Conservation (phyloP, 257 asterid species). For the Solanum lycopersicoides region DNA sequence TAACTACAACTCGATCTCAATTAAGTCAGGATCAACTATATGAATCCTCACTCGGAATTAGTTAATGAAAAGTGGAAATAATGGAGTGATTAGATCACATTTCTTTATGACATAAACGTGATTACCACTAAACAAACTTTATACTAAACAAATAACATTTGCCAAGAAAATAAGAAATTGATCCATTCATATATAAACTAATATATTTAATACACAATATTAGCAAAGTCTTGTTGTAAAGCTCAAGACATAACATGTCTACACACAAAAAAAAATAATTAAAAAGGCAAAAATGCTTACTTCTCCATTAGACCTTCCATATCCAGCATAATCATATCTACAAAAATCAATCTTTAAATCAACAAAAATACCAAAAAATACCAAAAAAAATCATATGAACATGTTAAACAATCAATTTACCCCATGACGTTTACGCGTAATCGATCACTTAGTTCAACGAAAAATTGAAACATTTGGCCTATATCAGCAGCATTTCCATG, state of each 20-base stretch:
- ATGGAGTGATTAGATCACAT: not conserved
- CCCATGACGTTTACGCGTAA: not conserved
- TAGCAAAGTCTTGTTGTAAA: not conserved
- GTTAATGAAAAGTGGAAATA: not conserved
- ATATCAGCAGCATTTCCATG: not conserved
- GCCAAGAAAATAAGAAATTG: not conserved
- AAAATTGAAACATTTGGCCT: not conserved
- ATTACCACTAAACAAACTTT: not conserved
- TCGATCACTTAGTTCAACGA: not conserved
- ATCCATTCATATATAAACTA: not conserved
- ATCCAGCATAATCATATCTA: slow-evolving; percentile 3
- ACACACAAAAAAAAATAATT: not conserved
- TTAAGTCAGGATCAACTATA: not conserved
- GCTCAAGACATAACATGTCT: not conserved
- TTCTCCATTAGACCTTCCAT: slow-evolving; percentile 1
- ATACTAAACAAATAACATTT: not conserved
- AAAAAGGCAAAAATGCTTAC: not conserved
- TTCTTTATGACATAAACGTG: not conserved
- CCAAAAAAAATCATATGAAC: not conserved
- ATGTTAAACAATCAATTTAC: not conserved
- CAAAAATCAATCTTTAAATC: not conserved
- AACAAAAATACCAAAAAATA: not conserved
- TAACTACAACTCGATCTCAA: not conserved
- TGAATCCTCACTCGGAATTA: not conserved
- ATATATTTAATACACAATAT: not conserved